Base-by-base conservation (phyloP, 805 yeast species). In the Saccharomycopsis fibuligera region DNA sequence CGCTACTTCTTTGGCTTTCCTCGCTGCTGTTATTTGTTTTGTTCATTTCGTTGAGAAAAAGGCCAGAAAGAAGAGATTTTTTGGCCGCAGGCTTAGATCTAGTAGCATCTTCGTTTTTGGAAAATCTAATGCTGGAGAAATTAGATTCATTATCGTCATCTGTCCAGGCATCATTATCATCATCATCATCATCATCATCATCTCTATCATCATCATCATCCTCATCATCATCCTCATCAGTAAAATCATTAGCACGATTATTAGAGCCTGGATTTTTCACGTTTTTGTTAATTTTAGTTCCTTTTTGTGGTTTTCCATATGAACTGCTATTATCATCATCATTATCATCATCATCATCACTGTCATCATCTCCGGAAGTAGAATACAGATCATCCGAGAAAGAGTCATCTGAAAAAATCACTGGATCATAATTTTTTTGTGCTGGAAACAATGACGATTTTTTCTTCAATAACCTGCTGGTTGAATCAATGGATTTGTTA, bases 161-260 rank as follows among this genome's bases (percentile, higher is more conserved):
- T 6, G 51, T 51, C 54, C 54, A 51, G 25, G 21, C 54, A 41
- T 51, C 45, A 41, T 48, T 53, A 36, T 50, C 43, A 27, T 45
- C 43, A 30, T 37, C 48, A 25, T 30, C 21, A 30, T 38, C 24
- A 27, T 19, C 33, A 4, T 45, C 38, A 5, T 29, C 30, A n/a
- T 37, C 43, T 16, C 37, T 39, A 30, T 44, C 44, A n/a, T 41
- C 43, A 4, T 37, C 43, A 14, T 45, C 45, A 23, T 47, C 49
- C 5, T 46, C 45, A 16, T 38, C 30, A 19, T n/a, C 41, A 16
- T 41, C 46, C 16, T 35, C 44, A 25, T 49, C 44, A 9, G 41
- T 47, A 3, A 44, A 44, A n/a, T 48, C 51, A 2, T 43, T 47
- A 19, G 27, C 6, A n/a, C n/a, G n/a, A 14, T 8, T 17, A 17